Evolutionary conservation across 192 early-diverging fungal genomes (phyloP), one percentile per base, ranked within the genome.

Genomic region (Coemansia sp.): DNA sequence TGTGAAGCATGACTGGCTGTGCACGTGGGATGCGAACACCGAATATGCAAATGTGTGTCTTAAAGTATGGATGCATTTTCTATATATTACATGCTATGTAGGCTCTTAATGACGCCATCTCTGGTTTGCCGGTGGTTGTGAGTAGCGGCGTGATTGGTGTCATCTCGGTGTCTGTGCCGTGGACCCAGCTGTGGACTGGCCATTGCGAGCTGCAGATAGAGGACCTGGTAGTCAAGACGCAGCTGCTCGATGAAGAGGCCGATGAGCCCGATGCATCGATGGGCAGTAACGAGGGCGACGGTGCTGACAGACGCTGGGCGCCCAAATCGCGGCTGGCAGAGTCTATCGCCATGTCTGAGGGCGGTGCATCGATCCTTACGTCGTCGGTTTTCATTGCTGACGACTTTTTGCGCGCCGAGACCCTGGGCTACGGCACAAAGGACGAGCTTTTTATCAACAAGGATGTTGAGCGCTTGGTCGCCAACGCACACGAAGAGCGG

Each of bases 321-420:
- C 23, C 25, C 38, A 29, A 40, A 46, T 2, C 26, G 53, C 29
- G 55, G 22, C 32, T 70, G 32, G 72, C 67, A 25, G 60, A 65
- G 33, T 67, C 71, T 9, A 64, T 78, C 15, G 55, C 63, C 17
- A 63, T 68, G 46, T 60, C 78, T 35, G 74, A 84, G 18, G 83
- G 85, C 37, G 72, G 81, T 2, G 83, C 78, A 17, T 80, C 88
- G 37, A 60, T 93, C 39, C 84, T 77, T n/a, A 50, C 88, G 2
- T 87, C 92, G 9, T 92, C 93, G 3, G 71, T 93, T 14, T 86
- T 87, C 55, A 86, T 95, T 49, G 93, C 93, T 8, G 90, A 84
- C 37, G 91, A 91, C 64, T 95, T 95, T 76, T 53, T 95, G 32
- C 79, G 81, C 32, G 75, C 81, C 17, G 84, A 84, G 43, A 78